Evolutionary conservation across 768 basidiomycete genomes (phyloP).

Genomic region (Lactarius psammicola): DNA sequence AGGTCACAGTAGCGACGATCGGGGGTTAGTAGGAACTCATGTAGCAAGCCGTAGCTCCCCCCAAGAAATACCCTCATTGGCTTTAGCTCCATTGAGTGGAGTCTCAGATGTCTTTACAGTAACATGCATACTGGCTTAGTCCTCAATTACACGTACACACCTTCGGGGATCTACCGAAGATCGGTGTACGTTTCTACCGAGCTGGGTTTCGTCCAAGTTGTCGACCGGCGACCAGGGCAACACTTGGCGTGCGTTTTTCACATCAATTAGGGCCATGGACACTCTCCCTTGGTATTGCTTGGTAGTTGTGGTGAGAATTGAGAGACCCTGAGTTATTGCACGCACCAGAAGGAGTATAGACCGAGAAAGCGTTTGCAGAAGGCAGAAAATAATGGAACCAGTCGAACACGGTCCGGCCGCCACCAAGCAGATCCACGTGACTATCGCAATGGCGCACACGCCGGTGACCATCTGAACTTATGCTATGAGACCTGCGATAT

Average conservation of each 20-base stretch:
- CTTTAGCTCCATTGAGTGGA: neutral
- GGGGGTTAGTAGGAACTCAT: neutral
- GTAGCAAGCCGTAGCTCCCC: neutral
- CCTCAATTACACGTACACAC: too few relatives aligned
- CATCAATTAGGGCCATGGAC: constrained; percentile 28
- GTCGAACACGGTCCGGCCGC: too few relatives aligned
- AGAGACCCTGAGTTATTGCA: neutral
- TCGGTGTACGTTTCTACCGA: too few relatives aligned
- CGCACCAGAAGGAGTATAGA: neutral
- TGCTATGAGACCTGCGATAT: too few relatives aligned
- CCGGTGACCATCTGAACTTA: too few relatives aligned
- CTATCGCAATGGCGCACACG: too few relatives aligned
- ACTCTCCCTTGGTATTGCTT: constrained; percentile 10
- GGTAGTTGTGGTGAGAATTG: constrained; percentile 17
- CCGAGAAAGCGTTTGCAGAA: constrained; percentile 12
- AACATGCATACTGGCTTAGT: constrained; percentile 12
- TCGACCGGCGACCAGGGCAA: neutral
- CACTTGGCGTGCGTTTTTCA: constrained; percentile 23
- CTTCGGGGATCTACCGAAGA: too few relatives aligned
- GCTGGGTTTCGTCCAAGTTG: too few relatives aligned
- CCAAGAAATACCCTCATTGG: neutral
- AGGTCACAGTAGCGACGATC: neutral
- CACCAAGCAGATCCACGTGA: too few relatives aligned
- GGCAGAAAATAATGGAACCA: too few relatives aligned
- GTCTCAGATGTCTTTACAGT: constrained; percentile 7